These are phyloP conservation scores for Trichoderma sp. DNA, from an alignment of 2,329 filamentous ascomycete genomes.

Conservation along the genomic window DNA sequence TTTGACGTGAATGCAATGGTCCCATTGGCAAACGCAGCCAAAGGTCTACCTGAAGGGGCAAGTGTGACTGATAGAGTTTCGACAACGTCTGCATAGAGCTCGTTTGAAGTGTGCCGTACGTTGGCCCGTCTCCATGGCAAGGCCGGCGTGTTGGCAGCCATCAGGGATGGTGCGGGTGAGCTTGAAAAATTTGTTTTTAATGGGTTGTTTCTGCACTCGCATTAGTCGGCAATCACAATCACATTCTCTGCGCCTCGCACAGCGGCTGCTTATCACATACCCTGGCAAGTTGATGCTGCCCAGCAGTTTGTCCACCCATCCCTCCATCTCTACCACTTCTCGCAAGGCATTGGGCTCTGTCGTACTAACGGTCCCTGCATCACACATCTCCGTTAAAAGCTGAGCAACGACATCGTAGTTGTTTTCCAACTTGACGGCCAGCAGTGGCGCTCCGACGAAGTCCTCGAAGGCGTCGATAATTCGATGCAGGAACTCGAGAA, in stretches of 20 bases:
- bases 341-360: conserved; percentile 92
- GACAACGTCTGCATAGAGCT: conserved; percentile 94
- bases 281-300: conserved; percentile 84
- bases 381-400: conserved; percentile 93
- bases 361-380: conserved; percentile 84
- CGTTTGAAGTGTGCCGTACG: conserved; percentile 94
- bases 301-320: conserved; percentile 84
- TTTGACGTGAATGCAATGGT: conserved; percentile 95
- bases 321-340: conserved; percentile 90
- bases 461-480: conserved; percentile 92
- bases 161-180: conserved; percentile 45
- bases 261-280: conserved; percentile 45
- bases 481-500: conserved; percentile 92
- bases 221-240: background rate
- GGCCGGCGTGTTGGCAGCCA: conserved; percentile 54
- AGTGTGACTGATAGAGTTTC: conserved; percentile 87
- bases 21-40: conserved; percentile 86
- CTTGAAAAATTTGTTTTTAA: conserved; percentile 45
- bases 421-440: conserved; percentile 83
- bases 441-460: conserved; percentile 84
- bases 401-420: conserved; percentile 95
- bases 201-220: conserved; percentile 46
- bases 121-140: conserved; percentile 90
- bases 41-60: conserved; percentile 83
- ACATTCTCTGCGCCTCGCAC: background rate